Percentiles rank a stretch among this genome's conserved stretches.
Conservation (phyloP, 495 filamentous ascomycete species). For the Penicillium flavigenum region DNA sequence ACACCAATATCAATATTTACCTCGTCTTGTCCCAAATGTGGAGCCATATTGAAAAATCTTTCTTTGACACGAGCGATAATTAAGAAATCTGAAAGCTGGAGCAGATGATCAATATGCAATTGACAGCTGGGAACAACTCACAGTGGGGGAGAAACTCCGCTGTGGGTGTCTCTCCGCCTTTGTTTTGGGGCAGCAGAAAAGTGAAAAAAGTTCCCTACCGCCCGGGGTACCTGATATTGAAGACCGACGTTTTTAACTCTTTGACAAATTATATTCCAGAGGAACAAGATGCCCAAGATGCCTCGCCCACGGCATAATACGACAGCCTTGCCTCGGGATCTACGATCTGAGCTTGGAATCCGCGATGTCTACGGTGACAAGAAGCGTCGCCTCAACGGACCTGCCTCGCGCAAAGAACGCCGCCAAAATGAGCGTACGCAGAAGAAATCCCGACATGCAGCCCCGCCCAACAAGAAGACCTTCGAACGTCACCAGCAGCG, state of each 20-base stretch:
- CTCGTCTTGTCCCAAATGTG: slow-evolving; percentile 71
- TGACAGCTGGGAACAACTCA: slow-evolving; percentile 14
- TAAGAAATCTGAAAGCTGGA: slow-evolving; percentile 17
- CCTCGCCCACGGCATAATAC: slow-evolving; percentile 51
- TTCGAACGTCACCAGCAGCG: slow-evolving; percentile 10
- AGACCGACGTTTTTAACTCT: slow-evolving; percentile 5
- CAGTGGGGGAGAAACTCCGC: slow-evolving; percentile 30
- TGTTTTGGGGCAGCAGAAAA: slow-evolving; percentile 28
- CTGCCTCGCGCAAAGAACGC: slow-evolving; percentile 58
- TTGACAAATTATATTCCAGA: slow-evolving; percentile 1
- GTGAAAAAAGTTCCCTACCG: slow-evolving; percentile 22
- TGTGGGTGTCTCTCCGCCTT: slow-evolving; percentile 28
- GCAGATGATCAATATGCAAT: slow-evolving; percentile 22
- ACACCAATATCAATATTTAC: slow-evolving; percentile 40
- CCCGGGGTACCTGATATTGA: slow-evolving; percentile 10
- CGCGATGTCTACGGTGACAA: slow-evolving; percentile 42
- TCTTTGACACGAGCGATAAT: slow-evolving; percentile 12
- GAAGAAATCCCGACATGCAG: slow-evolving; percentile 50
- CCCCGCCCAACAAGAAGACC: slow-evolving; percentile 19
- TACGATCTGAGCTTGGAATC: slow-evolving; percentile 60
- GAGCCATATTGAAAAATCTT: slow-evolving; percentile 43
- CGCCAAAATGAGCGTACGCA: slow-evolving; percentile 56
- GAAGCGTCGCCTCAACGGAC: slow-evolving; percentile 40
- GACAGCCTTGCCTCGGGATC: slow-evolving; percentile 60
- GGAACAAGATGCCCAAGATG: slow-evolving; percentile 28